Conservation (phyloP, 208 protist genomes). For the Porcisia deanei region DNA sequence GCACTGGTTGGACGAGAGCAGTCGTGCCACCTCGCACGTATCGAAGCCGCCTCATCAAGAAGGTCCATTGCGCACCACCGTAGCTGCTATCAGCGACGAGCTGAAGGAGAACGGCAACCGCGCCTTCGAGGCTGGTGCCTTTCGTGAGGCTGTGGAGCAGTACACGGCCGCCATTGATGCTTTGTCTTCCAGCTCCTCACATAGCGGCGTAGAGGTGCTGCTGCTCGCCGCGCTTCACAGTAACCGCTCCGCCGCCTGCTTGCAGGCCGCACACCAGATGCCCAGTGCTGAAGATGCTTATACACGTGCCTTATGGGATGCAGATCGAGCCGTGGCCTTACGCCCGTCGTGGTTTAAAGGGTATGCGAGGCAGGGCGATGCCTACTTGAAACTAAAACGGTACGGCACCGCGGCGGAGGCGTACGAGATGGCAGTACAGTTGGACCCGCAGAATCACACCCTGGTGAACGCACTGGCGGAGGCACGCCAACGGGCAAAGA, state of each 20-base stretch:
- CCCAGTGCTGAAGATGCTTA: slow-evolving; percentile 43
- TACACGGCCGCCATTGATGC: slow-evolving; percentile 89
- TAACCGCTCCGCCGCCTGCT: slow-evolving; percentile 94
- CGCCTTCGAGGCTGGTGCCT: slow-evolving; percentile 83
- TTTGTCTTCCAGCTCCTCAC: slow-evolving; percentile 6
- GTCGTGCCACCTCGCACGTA: not conserved
- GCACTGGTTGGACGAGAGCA: slow-evolving; percentile 11
- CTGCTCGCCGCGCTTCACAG: slow-evolving; percentile 89
- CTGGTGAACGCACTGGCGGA: slow-evolving; percentile 62
- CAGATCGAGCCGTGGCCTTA: slow-evolving; percentile 80
- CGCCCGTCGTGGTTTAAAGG: slow-evolving; percentile 94
- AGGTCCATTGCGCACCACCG: slow-evolving; percentile 1
- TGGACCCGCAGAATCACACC: slow-evolving; percentile 78
- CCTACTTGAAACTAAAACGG: slow-evolving; percentile 78
- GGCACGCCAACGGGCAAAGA: slow-evolving; percentile 42
- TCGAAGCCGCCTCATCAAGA: slow-evolving; percentile 7
- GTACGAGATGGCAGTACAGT: slow-evolving; percentile 88
- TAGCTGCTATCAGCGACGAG: slow-evolving; percentile 39
- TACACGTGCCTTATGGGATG: slow-evolving; percentile 87
- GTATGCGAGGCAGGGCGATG: slow-evolving; percentile 91
- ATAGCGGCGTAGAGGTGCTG: not conserved
- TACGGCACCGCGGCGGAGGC: slow-evolving; percentile 88
- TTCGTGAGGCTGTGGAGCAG: slow-evolving; percentile 64
- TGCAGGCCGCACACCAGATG: slow-evolving; percentile 69
- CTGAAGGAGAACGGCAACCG: slow-evolving; percentile 91